Base-by-base conservation (phyloP, 306 rosid genomes). In the Malus sylvestris region DNA sequence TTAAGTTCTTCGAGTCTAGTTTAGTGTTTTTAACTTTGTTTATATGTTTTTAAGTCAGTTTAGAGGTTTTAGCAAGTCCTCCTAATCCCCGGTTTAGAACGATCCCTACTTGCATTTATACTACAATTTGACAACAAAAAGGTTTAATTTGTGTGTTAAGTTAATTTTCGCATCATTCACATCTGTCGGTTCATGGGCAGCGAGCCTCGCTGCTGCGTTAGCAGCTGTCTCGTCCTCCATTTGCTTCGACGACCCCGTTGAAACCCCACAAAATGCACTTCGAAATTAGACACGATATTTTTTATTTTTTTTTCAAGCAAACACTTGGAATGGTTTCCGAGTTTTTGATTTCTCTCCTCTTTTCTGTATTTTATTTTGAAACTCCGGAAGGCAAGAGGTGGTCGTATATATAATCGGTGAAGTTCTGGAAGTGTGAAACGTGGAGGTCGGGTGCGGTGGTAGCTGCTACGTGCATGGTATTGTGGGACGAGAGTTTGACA, bases 161-260 rank as follows among this genome's bases (percentile, higher is more conserved):
- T 25, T 25, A 25, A 25, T 25, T 25, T 25, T 25, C 1, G 25
- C 25, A 25, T 25, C 25, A 25, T 25, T 25, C 25, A 27, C 27
- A 1, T 27, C 27, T 27, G 27, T 27, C 27, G 27, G 27, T 27
- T 27, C 27, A 27, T 27, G 27, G 27, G 27, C 27, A 27, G 27
- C 27, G 27, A 27, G 27, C 27, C 27, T 27, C 27, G 27, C 85
- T 0, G 88, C 92, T 51, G 90, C 97, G 82, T 87, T 49, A 8
- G 55, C 92, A 0, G 97, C 96, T 80, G 85, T 74, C 78, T 86
- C 88, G 40, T 86, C 80, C 80, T 86, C 90, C 81, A 80, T 80
- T 38, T 85, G 78, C 44, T 32, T 51, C 10, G 91, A 63, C 19
- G 90, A 90, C 23, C 93, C 92, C 97, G 92, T 92, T 61, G 69